Percentiles rank a stretch among this genome's conserved stretches.
phyloP scores from a whole-genome alignment of 2,329 filamentous ascomycete genomes.

The Pseudopyrenochaeta lycopersici region DNA sequence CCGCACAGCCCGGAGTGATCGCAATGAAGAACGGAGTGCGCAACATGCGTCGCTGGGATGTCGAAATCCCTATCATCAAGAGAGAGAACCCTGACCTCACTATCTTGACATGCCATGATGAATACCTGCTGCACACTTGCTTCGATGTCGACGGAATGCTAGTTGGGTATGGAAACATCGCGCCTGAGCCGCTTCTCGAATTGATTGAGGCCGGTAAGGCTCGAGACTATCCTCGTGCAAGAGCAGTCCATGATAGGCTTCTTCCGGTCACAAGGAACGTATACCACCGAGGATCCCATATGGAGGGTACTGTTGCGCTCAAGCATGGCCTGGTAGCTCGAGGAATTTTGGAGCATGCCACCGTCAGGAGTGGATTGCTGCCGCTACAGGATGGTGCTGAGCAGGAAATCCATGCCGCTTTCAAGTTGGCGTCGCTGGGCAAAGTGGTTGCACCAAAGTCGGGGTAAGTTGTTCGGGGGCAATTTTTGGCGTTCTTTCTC shows the following conservation, averaged over 20 bases:
- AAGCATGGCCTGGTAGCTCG: constrained; percentile 63
- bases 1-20: constrained; percentile 62
- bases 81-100: constrained; percentile 59
- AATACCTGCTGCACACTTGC: constrained; percentile 62
- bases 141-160: constrained; percentile 65
- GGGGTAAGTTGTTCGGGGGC: constrained; percentile 6
- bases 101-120: constrained; percentile 62
- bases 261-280: constrained; percentile 63
- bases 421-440: constrained; percentile 43
- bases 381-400: constrained; percentile 56
- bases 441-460: constrained; percentile 41
- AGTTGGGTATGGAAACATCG: constrained; percentile 64
- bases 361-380: constrained; percentile 60
- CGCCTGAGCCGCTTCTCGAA: constrained; percentile 60
- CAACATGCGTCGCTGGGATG: constrained; percentile 67
- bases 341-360: constrained; percentile 60
- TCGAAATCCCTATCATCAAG: constrained; percentile 63
- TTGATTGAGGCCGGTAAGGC: constrained; percentile 62
- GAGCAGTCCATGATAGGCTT: constrained; percentile 61
- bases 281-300: constrained; percentile 64
- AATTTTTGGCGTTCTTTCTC: too few relatives aligned
- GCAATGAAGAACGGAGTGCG: constrained; percentile 67
- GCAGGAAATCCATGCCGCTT: constrained; percentile 54
- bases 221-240: constrained; percentile 58
- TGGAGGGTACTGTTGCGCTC: constrained; percentile 62